Evolutionary conservation across 306 rosid genomes (phyloP).

Genomic region (Dryas alaskensis): DNA sequence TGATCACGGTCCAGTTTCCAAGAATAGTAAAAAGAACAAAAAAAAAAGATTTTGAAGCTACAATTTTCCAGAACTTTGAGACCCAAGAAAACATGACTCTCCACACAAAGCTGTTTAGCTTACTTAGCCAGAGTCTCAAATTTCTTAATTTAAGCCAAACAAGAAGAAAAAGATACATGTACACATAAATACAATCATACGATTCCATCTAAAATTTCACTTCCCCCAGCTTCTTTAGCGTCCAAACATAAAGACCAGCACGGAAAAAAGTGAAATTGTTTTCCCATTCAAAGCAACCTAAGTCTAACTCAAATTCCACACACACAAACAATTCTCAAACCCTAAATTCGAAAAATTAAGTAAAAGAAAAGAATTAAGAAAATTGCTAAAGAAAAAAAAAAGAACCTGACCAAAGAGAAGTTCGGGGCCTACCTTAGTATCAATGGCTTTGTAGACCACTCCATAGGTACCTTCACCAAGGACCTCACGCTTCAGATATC

Average conservation of each 20-base stretch:
- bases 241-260: neutral
- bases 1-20: neutral
- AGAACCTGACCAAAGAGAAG: neutral
- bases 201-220: neutral
- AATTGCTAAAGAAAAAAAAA: neutral
- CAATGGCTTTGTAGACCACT: slow-evolving; percentile 94
- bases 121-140: neutral
- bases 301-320: neutral
- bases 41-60: neutral
- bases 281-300: neutral
- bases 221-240: neutral
- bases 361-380: neutral
- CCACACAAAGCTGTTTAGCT: neutral
- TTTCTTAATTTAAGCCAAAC: neutral
- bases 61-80: neutral
- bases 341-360: neutral
- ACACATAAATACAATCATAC: neutral
- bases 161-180: neutral
- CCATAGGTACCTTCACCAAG: slow-evolving; percentile 99
- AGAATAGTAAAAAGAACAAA: neutral
- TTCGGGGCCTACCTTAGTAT: slow-evolving; percentile 60
- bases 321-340: neutral
- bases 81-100: neutral
- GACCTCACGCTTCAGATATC: slow-evolving; percentile 89
- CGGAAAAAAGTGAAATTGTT: neutral